Evolutionary conservation across 306 rosid genomes (phyloP).

Genomic region (Castanea sativa): DNA sequence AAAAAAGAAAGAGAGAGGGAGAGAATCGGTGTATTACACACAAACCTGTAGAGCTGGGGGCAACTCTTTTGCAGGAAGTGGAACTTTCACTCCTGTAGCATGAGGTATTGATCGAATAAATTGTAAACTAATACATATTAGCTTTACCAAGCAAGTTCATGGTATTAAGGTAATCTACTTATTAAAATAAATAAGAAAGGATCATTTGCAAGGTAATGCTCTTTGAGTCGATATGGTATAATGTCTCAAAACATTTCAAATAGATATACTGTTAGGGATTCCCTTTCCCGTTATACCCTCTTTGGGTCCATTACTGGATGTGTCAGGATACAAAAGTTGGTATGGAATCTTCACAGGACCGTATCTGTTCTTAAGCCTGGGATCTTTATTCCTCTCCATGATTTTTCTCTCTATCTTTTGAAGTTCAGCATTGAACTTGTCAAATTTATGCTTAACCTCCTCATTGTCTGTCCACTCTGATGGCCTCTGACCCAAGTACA

Average conservation of each 20-base stretch:
- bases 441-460: conserved; percentile 38
- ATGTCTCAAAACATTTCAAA: conserved; percentile 20
- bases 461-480: conserved; percentile 54
- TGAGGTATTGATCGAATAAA: no score
- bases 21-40: background rate
- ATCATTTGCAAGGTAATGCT: no score
- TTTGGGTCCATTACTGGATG: conserved; percentile 36
- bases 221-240: no score
- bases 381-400: conserved; percentile 45
- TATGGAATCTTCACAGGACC: conserved; percentile 49
- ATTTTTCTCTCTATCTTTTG: conserved; percentile 47
- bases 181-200: no score
- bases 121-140: no score
- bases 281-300: conserved; percentile 45
- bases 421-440: conserved; percentile 47
- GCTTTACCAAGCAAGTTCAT: no score
- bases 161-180: no score
- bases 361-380: conserved; percentile 56
- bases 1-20: no score
- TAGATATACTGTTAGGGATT: conserved; percentile 59
- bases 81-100: no score
- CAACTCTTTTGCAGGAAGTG: no score
- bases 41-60: background rate
- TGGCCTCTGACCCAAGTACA: conserved; percentile 50
- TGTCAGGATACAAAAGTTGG: conserved; percentile 43